Conservation (phyloP, 2,329 filamentous ascomycete genomes). For the Ceratocystiopsis sp. region DNA sequence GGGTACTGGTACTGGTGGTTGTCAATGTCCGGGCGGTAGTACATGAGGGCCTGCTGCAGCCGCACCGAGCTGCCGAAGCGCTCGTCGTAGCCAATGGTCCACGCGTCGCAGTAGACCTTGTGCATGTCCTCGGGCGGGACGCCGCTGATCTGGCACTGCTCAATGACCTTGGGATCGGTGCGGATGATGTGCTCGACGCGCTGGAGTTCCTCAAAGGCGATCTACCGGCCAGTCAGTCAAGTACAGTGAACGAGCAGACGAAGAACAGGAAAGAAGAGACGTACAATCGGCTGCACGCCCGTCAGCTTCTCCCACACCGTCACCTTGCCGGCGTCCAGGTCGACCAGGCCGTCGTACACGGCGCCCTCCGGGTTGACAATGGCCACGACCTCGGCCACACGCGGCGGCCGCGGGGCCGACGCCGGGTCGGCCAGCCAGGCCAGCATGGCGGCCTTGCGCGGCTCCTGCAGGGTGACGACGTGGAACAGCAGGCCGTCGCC, state of each 20-base stretch:
- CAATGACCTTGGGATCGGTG: conserved; percentile 70
- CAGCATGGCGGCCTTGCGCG: conserved; percentile 69
- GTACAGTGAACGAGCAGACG: not conserved
- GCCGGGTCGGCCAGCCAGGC: conserved; percentile 56
- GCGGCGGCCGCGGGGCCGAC: conserved; percentile 41
- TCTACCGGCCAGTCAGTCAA: conserved; percentile 25
- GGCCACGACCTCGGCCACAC: conserved; percentile 68
- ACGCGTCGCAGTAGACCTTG: conserved; percentile 91
- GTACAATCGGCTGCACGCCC: conserved; percentile 64
- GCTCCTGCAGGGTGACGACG: conserved; percentile 70
- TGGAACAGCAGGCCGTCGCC: conserved; percentile 64
- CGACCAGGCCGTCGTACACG: conserved; percentile 68
- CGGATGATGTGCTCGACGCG: conserved; percentile 61
- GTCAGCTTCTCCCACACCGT: conserved; percentile 58
- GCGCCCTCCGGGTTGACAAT: conserved; percentile 57
- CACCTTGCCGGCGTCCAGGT: conserved; percentile 50
- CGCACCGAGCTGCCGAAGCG: conserved; percentile 64
- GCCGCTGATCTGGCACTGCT: conserved; percentile 72
- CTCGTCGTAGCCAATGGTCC: conserved; percentile 91
- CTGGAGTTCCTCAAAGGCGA: conserved; percentile 81
- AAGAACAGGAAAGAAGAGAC: conserved; percentile 9
- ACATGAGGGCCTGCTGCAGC: conserved; percentile 88
- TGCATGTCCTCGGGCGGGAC: conserved; percentile 74
- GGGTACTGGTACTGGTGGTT: conserved; percentile 85
- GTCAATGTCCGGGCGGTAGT: conserved; percentile 73